phyloP scores from a whole-genome alignment of 208 protist genomes.

The Trypanosoma brucei region DNA sequence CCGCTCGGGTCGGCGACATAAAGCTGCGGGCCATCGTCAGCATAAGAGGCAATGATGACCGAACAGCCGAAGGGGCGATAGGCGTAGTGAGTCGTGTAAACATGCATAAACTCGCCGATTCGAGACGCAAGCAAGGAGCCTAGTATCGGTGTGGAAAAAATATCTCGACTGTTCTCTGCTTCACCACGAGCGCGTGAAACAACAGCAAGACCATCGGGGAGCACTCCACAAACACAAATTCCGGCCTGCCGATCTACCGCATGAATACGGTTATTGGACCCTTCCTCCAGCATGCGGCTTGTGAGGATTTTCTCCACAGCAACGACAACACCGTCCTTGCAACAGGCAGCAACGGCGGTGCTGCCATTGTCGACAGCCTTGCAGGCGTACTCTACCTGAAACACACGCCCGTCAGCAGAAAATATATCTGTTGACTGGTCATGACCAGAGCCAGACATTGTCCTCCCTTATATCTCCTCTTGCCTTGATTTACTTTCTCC shows the following conservation, averaged over 20 bases:
- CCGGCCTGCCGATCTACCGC: conserved; percentile 93
- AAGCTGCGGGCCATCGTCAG: conserved; percentile 93
- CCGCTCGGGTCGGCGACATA: conserved; percentile 97
- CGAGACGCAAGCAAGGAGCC: conserved; percentile 87
- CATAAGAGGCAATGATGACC: conserved; percentile 93
- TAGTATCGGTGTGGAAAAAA: conserved; percentile 92
- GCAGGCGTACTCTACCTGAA: conserved; percentile 99
- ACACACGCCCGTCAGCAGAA: conserved; percentile 98
- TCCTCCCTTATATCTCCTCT: conserved; percentile 22
- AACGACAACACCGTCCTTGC: conserved; percentile 98
- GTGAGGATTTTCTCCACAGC: conserved; percentile 97
- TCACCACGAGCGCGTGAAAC: conserved; percentile 91
- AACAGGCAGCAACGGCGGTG: conserved; percentile 95
- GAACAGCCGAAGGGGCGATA: conserved; percentile 96
- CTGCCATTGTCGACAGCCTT: conserved; percentile 99
- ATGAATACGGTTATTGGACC: conserved; percentile 94
- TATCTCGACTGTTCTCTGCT: conserved; percentile 89
- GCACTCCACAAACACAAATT: conserved; percentile 92
- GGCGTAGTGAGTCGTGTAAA: conserved; percentile 92
- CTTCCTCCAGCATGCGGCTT: conserved; percentile 94
- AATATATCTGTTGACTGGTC: conserved; percentile 98
- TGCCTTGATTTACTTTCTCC: neutral
- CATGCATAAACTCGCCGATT: conserved; percentile 92
- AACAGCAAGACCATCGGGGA: conserved; percentile 95
- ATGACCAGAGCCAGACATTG: conserved; percentile 87